A percentile compares a stretch with the other conserved stretches of the same genome.
phyloP scores from a whole-genome alignment of 305 asterid genomes.

The Euphrasia arctica region DNA sequence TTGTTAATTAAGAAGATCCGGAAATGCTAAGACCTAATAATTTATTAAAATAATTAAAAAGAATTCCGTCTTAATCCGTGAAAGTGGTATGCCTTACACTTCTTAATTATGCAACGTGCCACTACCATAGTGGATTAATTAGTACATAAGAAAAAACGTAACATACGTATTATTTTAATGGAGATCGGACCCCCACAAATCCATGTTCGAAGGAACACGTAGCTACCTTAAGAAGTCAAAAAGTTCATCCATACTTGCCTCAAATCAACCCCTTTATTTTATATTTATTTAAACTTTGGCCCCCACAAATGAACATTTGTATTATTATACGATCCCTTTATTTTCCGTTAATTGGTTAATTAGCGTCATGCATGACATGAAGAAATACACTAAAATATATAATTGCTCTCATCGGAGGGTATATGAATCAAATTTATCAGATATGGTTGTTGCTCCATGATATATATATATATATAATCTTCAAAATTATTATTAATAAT shows the following conservation, averaged over 20 bases:
- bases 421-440: constrained; percentile 23
- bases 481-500: constrained; percentile 13
- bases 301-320: constrained; percentile 21
- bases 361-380: constrained; percentile 62
- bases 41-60: no score
- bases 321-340: constrained; percentile 32
- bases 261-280: constrained; percentile 34
- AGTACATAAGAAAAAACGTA: not conserved
- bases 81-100: no score
- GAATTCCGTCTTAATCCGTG: no score
- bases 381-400: constrained; percentile 30
- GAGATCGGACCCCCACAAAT: constrained; percentile 32
- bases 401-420: not conserved
- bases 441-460: constrained; percentile 42
- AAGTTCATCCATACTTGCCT: constrained; percentile 35
- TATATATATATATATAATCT: constrained; percentile 25
- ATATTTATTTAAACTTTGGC: constrained; percentile 10
- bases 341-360: constrained; percentile 20
- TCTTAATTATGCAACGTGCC: no score
- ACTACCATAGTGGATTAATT: not conserved
- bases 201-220: constrained; percentile 40
- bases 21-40: no score
- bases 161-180: constrained; percentile 15
- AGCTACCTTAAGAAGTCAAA: constrained; percentile 25
- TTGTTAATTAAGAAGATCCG: constrained; percentile 4